Base-by-base conservation (phyloP, 306 rosid species). In the Dalbergia cochinchinensis region DNA sequence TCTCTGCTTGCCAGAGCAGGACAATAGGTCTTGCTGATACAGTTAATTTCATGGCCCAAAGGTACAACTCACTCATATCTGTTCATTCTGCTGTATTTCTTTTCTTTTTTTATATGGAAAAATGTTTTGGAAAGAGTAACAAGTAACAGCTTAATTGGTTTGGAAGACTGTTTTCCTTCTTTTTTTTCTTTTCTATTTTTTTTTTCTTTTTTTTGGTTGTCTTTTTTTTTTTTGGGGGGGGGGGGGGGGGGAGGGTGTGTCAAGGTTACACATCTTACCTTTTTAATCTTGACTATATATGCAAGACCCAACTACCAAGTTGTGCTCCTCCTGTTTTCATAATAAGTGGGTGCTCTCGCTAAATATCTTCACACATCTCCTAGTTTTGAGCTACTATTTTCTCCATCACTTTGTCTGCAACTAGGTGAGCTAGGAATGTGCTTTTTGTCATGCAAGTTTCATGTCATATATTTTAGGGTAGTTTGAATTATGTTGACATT, bases 1-100 rank as follows among this genome's bases (percentile, higher is more conserved):
- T 93, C 82, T 93, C 96, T 68, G 97, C 97, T 81, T 93, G 97
- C 88, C 97, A 93, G 86, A 93, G 89, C 81, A 88, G 90, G 73
- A 88, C 96, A 26, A 88, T 91, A 92, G 88, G 91, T 81, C 96
- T 90, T 67, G 92, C 92, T 11, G 97, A 91, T 83, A 91, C 97
- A 9, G 89, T 93, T 71, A 86, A 85, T 54, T 79, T 93, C n/a
- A 91, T 93, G 97, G 97, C 96, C 34, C 96, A 88, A 68, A 88
- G 97, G 97, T 92, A 84, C 70, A 70, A 42, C 33, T 80, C 26
- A 9, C 39, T 18, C 68, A 74, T 39, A 9, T 60, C 19, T 39
- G 16, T 50, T 12, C 57, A 15, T 50, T 50, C 57, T 50, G 60
- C 66, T 34, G 15, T 16, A 37, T 60, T n/a, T 64, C 5, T 48